Conservation (phyloP, 2,329 filamentous ascomycete species). For the Arthrobotrys pseudoclavata region DNA sequence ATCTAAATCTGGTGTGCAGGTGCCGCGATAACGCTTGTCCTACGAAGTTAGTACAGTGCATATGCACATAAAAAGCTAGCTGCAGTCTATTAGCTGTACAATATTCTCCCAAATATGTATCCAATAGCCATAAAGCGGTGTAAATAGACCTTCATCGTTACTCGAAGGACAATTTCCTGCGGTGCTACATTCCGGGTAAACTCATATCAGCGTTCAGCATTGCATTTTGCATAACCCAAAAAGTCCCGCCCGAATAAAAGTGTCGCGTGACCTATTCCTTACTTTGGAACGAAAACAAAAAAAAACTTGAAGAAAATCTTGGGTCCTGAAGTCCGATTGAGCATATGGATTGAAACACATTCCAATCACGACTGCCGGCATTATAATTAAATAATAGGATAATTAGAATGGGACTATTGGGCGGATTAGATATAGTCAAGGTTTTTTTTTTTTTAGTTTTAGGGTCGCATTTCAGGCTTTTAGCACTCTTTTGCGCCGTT, state of each 20-base stretch:
- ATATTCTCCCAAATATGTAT: not conserved
- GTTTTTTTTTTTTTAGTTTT: not conserved
- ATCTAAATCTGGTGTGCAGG: slow-evolving; percentile 5
- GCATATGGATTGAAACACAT: slow-evolving; percentile 17
- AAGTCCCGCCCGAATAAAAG: slow-evolving; percentile 9
- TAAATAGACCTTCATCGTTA: not conserved
- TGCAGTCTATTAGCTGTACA: not conserved
- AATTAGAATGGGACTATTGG: not conserved
- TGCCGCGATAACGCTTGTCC: not conserved
- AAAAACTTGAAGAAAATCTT: not conserved
- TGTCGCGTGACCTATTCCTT: slow-evolving; percentile 56
- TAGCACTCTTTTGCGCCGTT: slow-evolving; percentile 4
- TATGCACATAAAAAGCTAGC: not conserved
- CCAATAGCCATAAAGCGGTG: not conserved
- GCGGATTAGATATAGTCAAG: slow-evolving; percentile 1
- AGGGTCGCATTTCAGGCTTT: slow-evolving; percentile 14
- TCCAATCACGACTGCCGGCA: slow-evolving; percentile 7
- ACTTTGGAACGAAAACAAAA: slow-evolving; percentile 7
- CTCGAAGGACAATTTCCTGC: slow-evolving; percentile 6
- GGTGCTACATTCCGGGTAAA: slow-evolving; percentile 13
- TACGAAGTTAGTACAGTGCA: not conserved
- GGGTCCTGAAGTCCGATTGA: slow-evolving; percentile 2
- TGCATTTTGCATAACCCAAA: slow-evolving; percentile 27
- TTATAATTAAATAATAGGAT: slow-evolving; percentile 23
- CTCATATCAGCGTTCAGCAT: not conserved